These are phyloP conservation scores for Candida tallmaniae DNA, from an alignment of 805 yeast species.

Conservation along the genomic window DNA sequence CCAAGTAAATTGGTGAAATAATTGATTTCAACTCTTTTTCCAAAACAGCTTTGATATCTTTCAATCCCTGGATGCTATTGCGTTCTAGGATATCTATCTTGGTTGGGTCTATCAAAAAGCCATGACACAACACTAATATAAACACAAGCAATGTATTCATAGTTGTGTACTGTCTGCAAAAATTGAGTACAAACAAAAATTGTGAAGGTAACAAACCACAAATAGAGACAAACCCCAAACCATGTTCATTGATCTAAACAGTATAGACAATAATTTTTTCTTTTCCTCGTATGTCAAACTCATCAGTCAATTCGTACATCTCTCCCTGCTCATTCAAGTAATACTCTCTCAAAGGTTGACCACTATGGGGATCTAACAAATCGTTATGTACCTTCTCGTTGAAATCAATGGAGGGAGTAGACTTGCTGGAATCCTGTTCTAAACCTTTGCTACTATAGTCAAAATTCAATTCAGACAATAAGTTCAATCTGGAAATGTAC, in stretches of 20 bases:
- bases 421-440: slow-evolving; percentile 11
- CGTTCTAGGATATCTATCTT: no score
- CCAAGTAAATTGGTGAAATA: slow-evolving; percentile 4
- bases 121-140: neutral
- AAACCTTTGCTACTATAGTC: slow-evolving; percentile 24
- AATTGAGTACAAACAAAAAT: neutral
- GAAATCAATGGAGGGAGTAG: slow-evolving; percentile 6
- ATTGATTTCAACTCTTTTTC: slow-evolving; percentile 12
- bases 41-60: slow-evolving; percentile 8
- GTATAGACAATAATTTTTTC: slow-evolving; percentile 28
- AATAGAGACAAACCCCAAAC: slow-evolving; percentile 2
- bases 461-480: slow-evolving; percentile 28
- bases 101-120: slow-evolving; percentile 3
- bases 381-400: slow-evolving; percentile 5
- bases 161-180: neutral
- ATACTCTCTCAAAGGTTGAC: slow-evolving; percentile 22
- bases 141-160: neutral
- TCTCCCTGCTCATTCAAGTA: slow-evolving; percentile 26
- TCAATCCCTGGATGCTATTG: slow-evolving; percentile 9
- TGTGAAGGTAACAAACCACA: slow-evolving; percentile 1
- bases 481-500: slow-evolving; percentile 32
- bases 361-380: slow-evolving; percentile 12
- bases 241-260: no score
- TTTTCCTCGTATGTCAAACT: slow-evolving; percentile 17
- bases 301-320: slow-evolving; percentile 22